A percentile compares a stretch with the other conserved stretches of the same genome.
Evolutionary conservation across 352 stramenopile species (phyloP).

Genomic region (Thalassiosira gravida): DNA sequence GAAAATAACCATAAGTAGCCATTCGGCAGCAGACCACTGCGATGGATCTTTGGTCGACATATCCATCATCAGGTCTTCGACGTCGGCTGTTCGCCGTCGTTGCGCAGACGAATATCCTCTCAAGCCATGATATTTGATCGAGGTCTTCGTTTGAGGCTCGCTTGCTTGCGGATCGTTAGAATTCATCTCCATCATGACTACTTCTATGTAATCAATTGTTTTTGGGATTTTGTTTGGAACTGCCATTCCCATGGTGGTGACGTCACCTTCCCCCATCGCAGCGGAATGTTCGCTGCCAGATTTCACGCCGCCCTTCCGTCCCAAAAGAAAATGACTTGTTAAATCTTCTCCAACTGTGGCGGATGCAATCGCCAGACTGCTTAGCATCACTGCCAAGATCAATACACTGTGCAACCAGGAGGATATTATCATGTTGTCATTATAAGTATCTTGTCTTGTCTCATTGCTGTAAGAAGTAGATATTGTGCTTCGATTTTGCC

Average conservation of each 20-base stretch:
- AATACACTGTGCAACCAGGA: slow-evolving; percentile 16
- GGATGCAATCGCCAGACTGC: background rate
- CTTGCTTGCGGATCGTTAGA: no score
- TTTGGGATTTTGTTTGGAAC: background rate
- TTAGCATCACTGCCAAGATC: background rate
- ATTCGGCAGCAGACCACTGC: slow-evolving; percentile 44
- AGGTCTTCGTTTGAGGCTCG: background rate
- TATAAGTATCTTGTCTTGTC: no score
- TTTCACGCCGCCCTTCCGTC: background rate
- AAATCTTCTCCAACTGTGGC: slow-evolving; percentile 1
- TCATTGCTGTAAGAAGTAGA: no score
- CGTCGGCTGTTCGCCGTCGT: slow-evolving; percentile 35
- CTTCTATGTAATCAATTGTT: no score
- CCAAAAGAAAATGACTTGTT: background rate
- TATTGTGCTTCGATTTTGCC: no score
- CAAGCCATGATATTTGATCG: background rate
- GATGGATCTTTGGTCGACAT: slow-evolving; percentile 46
- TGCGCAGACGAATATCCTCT: background rate
- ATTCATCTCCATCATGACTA: no score
- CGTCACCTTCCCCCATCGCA: no score
- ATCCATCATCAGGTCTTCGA: slow-evolving; percentile 55
- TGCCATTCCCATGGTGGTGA: background rate
- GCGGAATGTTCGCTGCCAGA: background rate
- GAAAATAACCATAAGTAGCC: slow-evolving; percentile 46
- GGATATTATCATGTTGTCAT: background rate